Evolutionary conservation across 1,284 basidiomycete genomes (phyloP).

Genomic region (Apiotrichum siamense): DNA sequence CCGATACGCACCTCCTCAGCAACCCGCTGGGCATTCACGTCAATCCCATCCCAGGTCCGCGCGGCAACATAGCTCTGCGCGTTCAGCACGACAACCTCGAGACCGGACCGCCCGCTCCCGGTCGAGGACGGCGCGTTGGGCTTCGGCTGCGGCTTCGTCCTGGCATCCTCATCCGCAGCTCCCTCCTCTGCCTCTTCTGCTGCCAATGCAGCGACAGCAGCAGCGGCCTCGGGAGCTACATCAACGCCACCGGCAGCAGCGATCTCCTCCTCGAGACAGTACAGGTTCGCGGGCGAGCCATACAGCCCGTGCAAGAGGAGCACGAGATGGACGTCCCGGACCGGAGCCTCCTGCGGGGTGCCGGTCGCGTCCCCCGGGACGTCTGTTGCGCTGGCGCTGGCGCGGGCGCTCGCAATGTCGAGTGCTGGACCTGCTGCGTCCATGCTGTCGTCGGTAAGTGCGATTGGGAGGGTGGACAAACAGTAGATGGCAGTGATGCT

Average conservation of each 20-base stretch:
- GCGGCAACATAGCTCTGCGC: conserved; percentile 28
- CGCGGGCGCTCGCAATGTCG: too few species aligned
- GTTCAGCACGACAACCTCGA: conserved; percentile 25
- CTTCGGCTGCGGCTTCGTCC: neutral
- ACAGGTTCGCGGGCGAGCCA: conserved; percentile 35
- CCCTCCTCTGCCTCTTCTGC: neutral
- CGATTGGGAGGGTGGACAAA: too few species aligned
- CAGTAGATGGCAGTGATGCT: too few species aligned
- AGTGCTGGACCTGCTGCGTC: too few species aligned
- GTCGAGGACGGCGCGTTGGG: neutral
- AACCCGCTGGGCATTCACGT: conserved; percentile 40
- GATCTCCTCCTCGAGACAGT: conserved; percentile 33
- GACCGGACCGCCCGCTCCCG: neutral
- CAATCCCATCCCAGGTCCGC: conserved; percentile 46
- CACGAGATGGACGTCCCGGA: conserved; percentile 35
- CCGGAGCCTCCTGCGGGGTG: neutral
- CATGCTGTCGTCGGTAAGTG: too few species aligned
- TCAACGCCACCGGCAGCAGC: neutral
- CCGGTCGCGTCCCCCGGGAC: too few species aligned
- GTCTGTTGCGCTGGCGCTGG: too few species aligned
- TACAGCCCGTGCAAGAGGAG: conserved; percentile 46
- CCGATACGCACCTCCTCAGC: conserved; percentile 28
- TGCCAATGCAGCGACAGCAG: neutral
- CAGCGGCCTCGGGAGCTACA: conserved; percentile 19
- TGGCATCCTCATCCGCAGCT: neutral